These are phyloP conservation scores for Penicillium psychrofluorescens DNA, from an alignment of 495 filamentous ascomycete genomes.

Conservation along the genomic window DNA sequence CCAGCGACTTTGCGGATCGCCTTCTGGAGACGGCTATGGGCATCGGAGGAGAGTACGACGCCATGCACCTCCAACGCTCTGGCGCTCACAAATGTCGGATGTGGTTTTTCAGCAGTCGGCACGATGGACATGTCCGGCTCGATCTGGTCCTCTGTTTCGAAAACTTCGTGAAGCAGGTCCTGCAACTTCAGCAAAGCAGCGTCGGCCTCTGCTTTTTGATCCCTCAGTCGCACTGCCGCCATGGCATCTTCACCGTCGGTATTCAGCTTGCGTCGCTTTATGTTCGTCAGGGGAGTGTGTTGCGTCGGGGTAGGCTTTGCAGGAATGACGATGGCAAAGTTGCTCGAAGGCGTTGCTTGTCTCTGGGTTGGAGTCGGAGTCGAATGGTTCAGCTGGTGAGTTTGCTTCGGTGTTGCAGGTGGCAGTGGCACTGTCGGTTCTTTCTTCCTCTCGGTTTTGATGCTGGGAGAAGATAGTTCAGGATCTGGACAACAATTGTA, in stretches of 20 bases:
- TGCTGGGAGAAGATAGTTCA: slow-evolving; percentile 18
- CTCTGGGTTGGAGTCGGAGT: slow-evolving; percentile 5
- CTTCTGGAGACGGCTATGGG: slow-evolving; percentile 63
- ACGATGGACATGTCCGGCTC: slow-evolving; percentile 39
- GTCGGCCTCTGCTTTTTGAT: slow-evolving; percentile 76
- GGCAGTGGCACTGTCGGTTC: slow-evolving; percentile 10
- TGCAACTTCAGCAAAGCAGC: slow-evolving; percentile 59
- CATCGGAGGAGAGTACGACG: slow-evolving; percentile 53
- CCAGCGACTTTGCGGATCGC: slow-evolving; percentile 63
- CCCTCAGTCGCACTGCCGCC: slow-evolving; percentile 36
- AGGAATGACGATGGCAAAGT: slow-evolving; percentile 34
- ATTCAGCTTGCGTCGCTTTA: slow-evolving; percentile 28
- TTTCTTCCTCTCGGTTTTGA: slow-evolving; percentile 14
- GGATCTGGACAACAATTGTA: slow-evolving; percentile 22
- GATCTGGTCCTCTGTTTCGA: slow-evolving; percentile 68
- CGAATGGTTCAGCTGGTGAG: slow-evolving; percentile 12
- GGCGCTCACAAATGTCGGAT: slow-evolving; percentile 34
- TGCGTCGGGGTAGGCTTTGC: slow-evolving; percentile 22
- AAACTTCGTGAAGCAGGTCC: slow-evolving; percentile 62
- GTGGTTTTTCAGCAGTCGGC: slow-evolving; percentile 24
- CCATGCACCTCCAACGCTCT: slow-evolving; percentile 44
- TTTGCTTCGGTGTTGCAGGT: slow-evolving; percentile 14
- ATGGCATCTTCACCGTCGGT: slow-evolving; percentile 17
- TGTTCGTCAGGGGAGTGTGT: slow-evolving; percentile 6
- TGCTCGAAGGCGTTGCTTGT: slow-evolving; percentile 13